These are phyloP conservation scores for Monilinia fructigena DNA, from an alignment of 2,329 filamentous ascomycete species.

Conservation along the genomic window DNA sequence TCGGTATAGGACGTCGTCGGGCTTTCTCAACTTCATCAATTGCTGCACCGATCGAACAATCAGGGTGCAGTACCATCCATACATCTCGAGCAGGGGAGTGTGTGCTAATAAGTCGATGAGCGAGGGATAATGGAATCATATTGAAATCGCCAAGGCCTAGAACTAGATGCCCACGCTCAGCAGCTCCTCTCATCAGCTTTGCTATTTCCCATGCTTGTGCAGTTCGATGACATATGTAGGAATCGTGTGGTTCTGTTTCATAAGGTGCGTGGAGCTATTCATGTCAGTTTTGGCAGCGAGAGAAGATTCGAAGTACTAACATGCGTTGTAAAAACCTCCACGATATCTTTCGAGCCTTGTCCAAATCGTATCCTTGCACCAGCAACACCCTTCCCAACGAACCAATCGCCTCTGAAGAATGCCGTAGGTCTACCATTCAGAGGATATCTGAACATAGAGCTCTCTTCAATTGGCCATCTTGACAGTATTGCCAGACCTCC, in stretches of 20 bases:
- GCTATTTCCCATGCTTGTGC: conserved; percentile 94
- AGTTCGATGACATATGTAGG: conserved; percentile 85
- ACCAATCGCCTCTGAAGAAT: conserved; percentile 95
- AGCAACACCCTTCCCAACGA: conserved; percentile 90
- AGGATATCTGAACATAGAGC: conserved; percentile 81
- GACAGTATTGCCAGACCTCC: conserved; percentile 86
- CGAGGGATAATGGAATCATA: conserved; percentile 84
- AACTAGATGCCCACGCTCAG: conserved; percentile 77
- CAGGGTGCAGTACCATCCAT: conserved; percentile 81
- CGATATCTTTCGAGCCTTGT: conserved; percentile 59
- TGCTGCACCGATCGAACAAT: conserved; percentile 76
- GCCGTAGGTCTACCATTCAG: conserved; percentile 91
- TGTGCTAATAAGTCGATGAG: conserved; percentile 77
- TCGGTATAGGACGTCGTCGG: conserved; percentile 66
- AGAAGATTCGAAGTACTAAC: conserved; percentile 45
- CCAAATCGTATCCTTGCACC: conserved; percentile 76
- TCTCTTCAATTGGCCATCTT: conserved; percentile 89
- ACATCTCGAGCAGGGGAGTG: conserved; percentile 76
- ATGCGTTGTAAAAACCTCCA: conserved; percentile 93
- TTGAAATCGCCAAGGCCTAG: conserved; percentile 93
- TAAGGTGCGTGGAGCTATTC: conserved; percentile 78
- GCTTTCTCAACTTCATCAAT: conserved; percentile 65
- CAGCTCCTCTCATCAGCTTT: conserved; percentile 80
- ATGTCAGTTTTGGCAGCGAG: conserved; percentile 43
- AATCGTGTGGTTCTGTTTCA: conserved; percentile 73